phyloP scores from a whole-genome alignment of 495 filamentous ascomycete genomes.

The Penicillium chermesinum region DNA sequence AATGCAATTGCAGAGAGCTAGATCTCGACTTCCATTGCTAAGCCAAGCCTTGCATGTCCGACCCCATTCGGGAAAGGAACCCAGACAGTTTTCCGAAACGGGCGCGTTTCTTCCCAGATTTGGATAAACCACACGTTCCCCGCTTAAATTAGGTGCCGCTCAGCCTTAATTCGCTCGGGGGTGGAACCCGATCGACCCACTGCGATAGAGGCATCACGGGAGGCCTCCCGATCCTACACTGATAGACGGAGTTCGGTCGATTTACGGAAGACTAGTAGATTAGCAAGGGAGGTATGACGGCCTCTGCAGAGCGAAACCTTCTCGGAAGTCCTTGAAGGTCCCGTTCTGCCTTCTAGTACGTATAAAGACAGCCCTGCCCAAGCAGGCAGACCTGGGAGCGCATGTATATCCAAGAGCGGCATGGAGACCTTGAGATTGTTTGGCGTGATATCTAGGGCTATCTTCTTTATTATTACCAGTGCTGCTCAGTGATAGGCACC shows the following conservation, averaged over 20 bases:
- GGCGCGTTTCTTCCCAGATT: background rate
- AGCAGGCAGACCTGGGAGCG: too few species aligned
- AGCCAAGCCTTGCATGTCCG: too few species aligned
- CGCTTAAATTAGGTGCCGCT: background rate
- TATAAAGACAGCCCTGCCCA: too few species aligned
- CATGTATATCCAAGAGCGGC: too few species aligned
- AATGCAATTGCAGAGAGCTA: background rate
- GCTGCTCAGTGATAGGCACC: slow-evolving; percentile 64
- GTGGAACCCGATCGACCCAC: background rate
- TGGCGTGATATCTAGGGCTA: background rate
- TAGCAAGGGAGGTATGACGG: too few species aligned
- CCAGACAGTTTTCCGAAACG: background rate
- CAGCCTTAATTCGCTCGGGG: background rate
- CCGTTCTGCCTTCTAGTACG: too few species aligned
- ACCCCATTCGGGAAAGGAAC: too few species aligned
- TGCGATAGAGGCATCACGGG: background rate
- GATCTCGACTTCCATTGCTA: background rate
- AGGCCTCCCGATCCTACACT: background rate
- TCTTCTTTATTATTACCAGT: slow-evolving; percentile 54
- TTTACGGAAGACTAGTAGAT: too few species aligned
- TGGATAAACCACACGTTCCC: background rate
- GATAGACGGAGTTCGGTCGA: too few species aligned
- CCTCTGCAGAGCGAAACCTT: too few species aligned
- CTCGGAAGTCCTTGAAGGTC: too few species aligned
- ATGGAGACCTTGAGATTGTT: too few species aligned